These are phyloP conservation scores for Martensiomyces pterosporus DNA, from an alignment of 192 early-diverging fungal species.

Conservation along the genomic window DNA sequence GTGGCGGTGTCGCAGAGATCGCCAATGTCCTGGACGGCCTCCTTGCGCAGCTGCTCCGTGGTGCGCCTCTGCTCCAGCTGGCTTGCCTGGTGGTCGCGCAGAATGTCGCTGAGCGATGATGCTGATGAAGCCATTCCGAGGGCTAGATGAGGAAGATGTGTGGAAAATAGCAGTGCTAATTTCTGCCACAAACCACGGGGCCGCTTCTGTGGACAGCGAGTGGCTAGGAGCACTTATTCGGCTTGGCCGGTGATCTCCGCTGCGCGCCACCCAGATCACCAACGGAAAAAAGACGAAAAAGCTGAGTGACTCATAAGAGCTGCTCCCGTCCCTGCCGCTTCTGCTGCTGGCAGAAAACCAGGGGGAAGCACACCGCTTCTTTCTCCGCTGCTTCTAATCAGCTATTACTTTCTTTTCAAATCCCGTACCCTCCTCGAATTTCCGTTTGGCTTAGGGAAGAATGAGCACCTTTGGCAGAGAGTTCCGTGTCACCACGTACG, in stretches of 20 bases:
- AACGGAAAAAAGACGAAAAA: no score
- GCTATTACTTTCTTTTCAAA: background rate
- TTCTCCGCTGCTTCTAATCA: background rate
- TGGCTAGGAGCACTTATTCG: no score
- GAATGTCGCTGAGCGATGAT: conserved; percentile 23
- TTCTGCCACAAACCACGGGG: no score
- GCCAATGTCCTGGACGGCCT: conserved; percentile 34
- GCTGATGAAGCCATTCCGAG: conserved; percentile 1
- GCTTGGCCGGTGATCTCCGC: no score
- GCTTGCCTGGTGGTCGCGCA: conserved; percentile 37
- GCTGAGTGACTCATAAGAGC: no score
- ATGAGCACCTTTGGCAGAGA: conserved; percentile 85
- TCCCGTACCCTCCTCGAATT: background rate
- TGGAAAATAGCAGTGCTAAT: background rate
- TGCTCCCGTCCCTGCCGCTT: no score
- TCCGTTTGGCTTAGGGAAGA: background rate
- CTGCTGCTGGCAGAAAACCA: no score
- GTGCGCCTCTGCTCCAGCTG: conserved; percentile 26
- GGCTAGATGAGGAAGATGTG: conserved; percentile 13
- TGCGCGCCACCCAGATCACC: no score
- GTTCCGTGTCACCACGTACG: conserved; percentile 91
- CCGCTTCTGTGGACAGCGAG: no score
- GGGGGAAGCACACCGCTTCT: no score
- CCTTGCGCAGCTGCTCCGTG: conserved; percentile 35
- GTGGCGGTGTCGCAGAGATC: conserved; percentile 42